These are phyloP conservation scores for Domatiomyces catenatus DNA, from an alignment of 2,329 filamentous ascomycete genomes.

Conservation along the genomic window DNA sequence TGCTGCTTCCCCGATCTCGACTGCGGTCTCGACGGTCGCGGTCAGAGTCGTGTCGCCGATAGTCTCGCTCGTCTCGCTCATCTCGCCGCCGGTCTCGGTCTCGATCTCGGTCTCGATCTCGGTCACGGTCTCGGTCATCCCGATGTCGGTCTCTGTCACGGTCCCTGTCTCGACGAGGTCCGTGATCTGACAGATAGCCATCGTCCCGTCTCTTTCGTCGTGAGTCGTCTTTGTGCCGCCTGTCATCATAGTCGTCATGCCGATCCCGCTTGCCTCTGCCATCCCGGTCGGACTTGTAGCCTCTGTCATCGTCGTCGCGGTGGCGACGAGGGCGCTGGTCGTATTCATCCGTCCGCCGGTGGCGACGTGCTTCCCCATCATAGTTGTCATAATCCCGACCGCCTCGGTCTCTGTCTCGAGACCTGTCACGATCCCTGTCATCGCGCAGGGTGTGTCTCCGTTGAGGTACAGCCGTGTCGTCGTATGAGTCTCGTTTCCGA, in stretches of 20 bases:
- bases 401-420: background rate
- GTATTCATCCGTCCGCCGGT: conserved; percentile 34
- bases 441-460: background rate
- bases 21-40: background rate
- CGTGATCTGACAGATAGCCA: background rate
- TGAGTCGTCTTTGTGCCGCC: background rate
- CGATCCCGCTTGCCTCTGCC: background rate
- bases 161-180: background rate
- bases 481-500: background rate
- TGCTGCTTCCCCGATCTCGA: background rate
- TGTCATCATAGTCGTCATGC: background rate
- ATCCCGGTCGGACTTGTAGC: conserved; percentile 1
- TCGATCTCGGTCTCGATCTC: background rate
- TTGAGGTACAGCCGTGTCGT: background rate
- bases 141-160: background rate
- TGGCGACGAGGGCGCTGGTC: background rate
- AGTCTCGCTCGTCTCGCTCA: background rate
- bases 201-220: background rate
- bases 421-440: background rate
- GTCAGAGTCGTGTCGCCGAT: background rate
- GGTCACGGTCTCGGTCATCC: background rate
- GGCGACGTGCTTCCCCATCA: conserved; percentile 20
- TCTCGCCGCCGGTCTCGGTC: background rate
- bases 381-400: background rate
- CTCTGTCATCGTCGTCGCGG: background rate